A percentile compares a stretch with the other conserved stretches of the same genome.
phyloP scores from a whole-genome alignment of 2,329 filamentous ascomycete genomes.

The Monilinia fructigena region DNA sequence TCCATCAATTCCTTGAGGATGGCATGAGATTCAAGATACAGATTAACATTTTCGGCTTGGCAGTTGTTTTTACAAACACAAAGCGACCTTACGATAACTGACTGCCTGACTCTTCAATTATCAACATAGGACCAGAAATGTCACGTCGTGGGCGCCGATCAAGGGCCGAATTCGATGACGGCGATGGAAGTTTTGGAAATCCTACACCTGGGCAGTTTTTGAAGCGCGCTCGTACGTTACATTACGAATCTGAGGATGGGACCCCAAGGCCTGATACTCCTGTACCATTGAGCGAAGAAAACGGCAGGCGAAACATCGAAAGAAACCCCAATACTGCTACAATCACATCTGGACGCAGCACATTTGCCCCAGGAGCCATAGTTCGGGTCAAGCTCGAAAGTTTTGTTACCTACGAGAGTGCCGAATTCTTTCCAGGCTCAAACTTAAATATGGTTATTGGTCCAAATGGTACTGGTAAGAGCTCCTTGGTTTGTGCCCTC shows the following conservation, averaged over 20 bases:
- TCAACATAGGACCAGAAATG: conserved; percentile 24
- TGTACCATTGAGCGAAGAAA: conserved; percentile 22
- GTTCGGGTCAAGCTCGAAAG: conserved; percentile 81
- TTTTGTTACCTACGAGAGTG: conserved; percentile 92
- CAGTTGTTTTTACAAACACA: not conserved
- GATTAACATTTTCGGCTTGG: not conserved
- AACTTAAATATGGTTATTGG: conserved; percentile 98
- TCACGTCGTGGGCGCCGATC: conserved; percentile 26
- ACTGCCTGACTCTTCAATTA: too few species aligned
- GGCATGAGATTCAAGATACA: not conserved
- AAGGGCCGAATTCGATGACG: conserved; percentile 32
- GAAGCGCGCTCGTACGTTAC: conserved; percentile 35
- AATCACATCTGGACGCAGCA: not conserved
- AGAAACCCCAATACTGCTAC: not conserved
- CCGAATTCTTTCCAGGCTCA: conserved; percentile 87
- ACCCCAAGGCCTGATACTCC: conserved; percentile 22
- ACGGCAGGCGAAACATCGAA: conserved; percentile 8
- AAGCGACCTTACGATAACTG: not conserved
- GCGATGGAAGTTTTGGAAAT: conserved; percentile 32
- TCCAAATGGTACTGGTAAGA: conserved; percentile 98
- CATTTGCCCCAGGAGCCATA: conserved; percentile 69
- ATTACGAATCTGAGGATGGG: conserved; percentile 22
- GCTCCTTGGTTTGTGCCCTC: conserved; percentile 94
- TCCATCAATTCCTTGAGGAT: not conserved
- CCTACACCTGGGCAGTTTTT: conserved; percentile 27